Evolutionary conservation across 768 basidiomycete species (phyloP).

Genomic region (Lactarius pseudohatsudake): DNA sequence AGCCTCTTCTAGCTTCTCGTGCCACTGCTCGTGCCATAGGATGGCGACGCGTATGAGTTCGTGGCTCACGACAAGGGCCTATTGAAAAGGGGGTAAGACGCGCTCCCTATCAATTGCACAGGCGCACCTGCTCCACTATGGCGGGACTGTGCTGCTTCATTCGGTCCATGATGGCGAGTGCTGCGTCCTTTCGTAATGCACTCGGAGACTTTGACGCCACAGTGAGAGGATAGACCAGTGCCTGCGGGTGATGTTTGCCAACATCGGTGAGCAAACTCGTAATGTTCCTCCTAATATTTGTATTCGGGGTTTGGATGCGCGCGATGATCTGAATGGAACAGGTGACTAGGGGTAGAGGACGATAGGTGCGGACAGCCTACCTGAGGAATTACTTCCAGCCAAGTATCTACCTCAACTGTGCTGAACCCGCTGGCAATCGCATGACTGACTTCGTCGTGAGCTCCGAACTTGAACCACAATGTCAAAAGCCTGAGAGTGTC

Average conservation of each 20-base stretch:
- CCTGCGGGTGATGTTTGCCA: conserved; percentile 96
- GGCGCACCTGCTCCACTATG: conserved; percentile 80
- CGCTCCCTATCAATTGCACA: neutral
- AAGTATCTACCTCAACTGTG: conserved; percentile 92
- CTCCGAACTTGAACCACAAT: conserved; percentile 97
- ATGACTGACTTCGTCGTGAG: conserved; percentile 83
- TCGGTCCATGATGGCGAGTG: conserved; percentile 81
- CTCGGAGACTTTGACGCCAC: conserved; percentile 97
- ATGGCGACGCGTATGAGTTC: conserved; percentile 98
- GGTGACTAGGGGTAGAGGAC: neutral
- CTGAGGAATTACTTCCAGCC: conserved; percentile 98
- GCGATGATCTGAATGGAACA: conserved; percentile 80
- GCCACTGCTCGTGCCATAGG: conserved; percentile 98
- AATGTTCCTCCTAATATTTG: conserved; percentile 85
- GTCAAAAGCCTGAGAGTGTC: conserved; percentile 92
- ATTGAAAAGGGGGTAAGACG: conserved; percentile 11
- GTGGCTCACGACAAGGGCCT: conserved; percentile 86
- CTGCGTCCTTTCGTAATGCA: conserved; percentile 73
- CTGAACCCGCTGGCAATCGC: conserved; percentile 87
- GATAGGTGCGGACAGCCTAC: conserved; percentile 41
- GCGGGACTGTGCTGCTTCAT: conserved; percentile 89
- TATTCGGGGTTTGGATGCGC: conserved; percentile 91
- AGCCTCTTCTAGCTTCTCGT: conserved; percentile 97
- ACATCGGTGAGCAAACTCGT: conserved; percentile 86
- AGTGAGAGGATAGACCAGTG: conserved; percentile 91